phyloP scores from a whole-genome alignment of 805 yeast genomes.

The Wickerhamiella azyma region DNA sequence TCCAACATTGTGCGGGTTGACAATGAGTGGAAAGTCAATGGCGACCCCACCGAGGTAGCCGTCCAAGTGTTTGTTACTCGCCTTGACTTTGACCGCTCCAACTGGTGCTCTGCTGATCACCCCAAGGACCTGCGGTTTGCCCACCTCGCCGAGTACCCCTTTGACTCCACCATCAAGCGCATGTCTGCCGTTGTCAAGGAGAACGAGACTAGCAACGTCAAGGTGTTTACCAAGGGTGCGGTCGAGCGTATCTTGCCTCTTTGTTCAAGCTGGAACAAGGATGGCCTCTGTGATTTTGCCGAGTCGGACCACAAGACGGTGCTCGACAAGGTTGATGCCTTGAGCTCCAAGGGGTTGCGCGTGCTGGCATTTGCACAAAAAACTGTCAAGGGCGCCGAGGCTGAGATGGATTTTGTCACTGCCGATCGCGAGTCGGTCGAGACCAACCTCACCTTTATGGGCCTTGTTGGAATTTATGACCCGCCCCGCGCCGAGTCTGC shows the following conservation, averaged over 20 bases:
- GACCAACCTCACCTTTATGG: slow-evolving; percentile 40
- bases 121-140: slow-evolving; percentile 5
- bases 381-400: slow-evolving; percentile 22
- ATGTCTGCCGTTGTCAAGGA: slow-evolving; percentile 49
- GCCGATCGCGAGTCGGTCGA: slow-evolving; percentile 36
- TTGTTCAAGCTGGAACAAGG: slow-evolving; percentile 39
- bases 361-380: slow-evolving; percentile 56
- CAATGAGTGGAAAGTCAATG: slow-evolving; percentile 61
- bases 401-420: neutral
- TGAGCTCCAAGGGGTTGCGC: slow-evolving; percentile 55
- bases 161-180: slow-evolving; percentile 59
- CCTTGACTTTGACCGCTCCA: slow-evolving; percentile 28
- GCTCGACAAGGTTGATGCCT: slow-evolving; percentile 41
- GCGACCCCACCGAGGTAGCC: slow-evolving; percentile 85
- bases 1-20: slow-evolving; percentile 46
- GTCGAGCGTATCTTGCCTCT: slow-evolving; percentile 52
- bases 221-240: slow-evolving; percentile 56
- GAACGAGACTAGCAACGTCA: slow-evolving; percentile 21
- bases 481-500: slow-evolving; percentile 65
- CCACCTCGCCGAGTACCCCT: slow-evolving; percentile 56
- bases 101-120: slow-evolving; percentile 9
- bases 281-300: slow-evolving; percentile 24
- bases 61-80: slow-evolving; percentile 64
- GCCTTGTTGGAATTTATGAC: slow-evolving; percentile 65
- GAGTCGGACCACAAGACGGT: slow-evolving; percentile 31